phyloP scores from a whole-genome alignment of 2,329 filamentous ascomycete species.

The Calcarisporium arbuscula region DNA sequence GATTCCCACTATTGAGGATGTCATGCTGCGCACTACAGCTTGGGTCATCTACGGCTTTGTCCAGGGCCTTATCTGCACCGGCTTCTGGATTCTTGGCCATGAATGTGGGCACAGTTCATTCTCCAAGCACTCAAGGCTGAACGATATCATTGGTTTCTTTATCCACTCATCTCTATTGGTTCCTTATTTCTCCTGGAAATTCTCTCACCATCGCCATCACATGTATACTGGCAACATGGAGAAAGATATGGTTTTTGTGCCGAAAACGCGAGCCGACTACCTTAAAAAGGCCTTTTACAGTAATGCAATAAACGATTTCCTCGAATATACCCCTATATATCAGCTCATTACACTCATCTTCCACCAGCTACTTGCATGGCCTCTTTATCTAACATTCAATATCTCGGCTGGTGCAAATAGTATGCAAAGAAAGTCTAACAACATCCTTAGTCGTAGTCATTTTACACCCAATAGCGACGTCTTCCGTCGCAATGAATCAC shows the following conservation, averaged over 20 bases:
- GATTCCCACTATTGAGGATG: conserved; percentile 44
- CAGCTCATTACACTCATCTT: conserved; percentile 47
- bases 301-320: conserved; percentile 40
- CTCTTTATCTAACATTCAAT: conserved; percentile 57
- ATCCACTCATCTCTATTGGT: conserved; percentile 61
- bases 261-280: conserved; percentile 4
- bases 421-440: conserved; percentile 33
- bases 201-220: conserved; percentile 64
- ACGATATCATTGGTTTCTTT: conserved; percentile 56
- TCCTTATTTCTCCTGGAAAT: conserved; percentile 69
- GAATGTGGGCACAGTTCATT: conserved; percentile 67
- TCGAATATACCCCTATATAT: conserved; percentile 58
- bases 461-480: conserved; percentile 56
- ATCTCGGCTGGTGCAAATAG: conserved; percentile 41
- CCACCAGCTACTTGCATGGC: conserved; percentile 62
- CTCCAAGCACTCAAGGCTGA: conserved; percentile 48
- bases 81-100: conserved; percentile 65
- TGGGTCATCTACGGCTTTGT: conserved; percentile 57
- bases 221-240: conserved; percentile 61
- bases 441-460: conserved; percentile 41
- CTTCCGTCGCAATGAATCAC: conserved; percentile 50
- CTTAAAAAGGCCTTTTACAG: not conserved
- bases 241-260: conserved; percentile 55
- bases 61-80: conserved; percentile 61
- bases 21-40: conserved; percentile 35